Conservation (phyloP, 164 flowering plant species). For the Houttuynia cordata region DNA sequence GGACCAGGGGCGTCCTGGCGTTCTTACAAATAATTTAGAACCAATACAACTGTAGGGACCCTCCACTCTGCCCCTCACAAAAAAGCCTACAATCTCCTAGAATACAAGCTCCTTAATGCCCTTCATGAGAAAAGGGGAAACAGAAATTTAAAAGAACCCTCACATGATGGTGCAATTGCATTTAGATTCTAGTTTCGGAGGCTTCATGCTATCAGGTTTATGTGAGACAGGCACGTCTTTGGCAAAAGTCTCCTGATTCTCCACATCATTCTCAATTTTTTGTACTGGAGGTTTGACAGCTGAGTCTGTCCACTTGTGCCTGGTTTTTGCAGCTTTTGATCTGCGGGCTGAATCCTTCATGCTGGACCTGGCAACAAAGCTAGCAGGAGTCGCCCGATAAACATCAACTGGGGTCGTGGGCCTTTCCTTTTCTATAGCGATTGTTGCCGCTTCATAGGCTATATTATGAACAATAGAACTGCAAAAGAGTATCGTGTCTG, state of each 20-base stretch:
- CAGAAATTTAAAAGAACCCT: background rate
- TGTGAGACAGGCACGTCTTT: constrained; percentile 15
- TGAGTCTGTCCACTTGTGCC: constrained; percentile 35
- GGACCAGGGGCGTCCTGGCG: constrained; percentile 12
- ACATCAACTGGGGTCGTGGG: constrained; percentile 26
- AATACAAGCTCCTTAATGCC: constrained; percentile 13
- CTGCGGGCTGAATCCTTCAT: constrained; percentile 35
- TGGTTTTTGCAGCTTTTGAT: constrained; percentile 41
- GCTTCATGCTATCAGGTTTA: constrained; percentile 25
- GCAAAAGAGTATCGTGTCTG: constrained; percentile 87
- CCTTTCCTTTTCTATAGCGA: constrained; percentile 63
- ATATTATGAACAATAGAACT: constrained; percentile 75
- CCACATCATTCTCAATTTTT: constrained; percentile 2
- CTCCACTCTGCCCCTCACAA: constrained; percentile 17
- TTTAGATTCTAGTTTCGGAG: constrained; percentile 81
- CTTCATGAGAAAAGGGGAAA: background rate
- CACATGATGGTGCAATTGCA: constrained; percentile 90
- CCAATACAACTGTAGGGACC: constrained; percentile 14
- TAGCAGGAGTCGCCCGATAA: constrained; percentile 43
- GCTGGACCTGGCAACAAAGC: constrained; percentile 40
- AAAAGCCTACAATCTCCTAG: constrained; percentile 20
- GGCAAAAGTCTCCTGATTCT: background rate
- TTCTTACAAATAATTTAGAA: constrained; percentile 34
- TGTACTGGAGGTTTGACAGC: constrained; percentile 21
- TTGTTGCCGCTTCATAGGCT: constrained; percentile 70